Conservation (phyloP, 805 yeast genomes). For the Yarrowia yakushimensis region DNA sequence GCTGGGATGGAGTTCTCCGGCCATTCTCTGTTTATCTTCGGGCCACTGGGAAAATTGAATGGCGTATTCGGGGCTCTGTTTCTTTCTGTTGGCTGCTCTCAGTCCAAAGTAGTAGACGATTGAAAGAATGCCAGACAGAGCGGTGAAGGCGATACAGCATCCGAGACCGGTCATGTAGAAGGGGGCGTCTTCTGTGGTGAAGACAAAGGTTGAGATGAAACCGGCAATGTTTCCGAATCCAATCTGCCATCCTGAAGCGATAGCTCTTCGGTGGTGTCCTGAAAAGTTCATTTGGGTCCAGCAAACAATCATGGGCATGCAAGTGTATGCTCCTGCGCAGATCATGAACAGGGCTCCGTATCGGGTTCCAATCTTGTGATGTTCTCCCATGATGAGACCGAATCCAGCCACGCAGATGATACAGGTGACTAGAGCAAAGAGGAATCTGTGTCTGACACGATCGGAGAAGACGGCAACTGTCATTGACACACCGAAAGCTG, state of each 20-base stretch:
- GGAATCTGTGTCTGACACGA: constrained; percentile 40
- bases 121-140: constrained; percentile 43
- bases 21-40: constrained; percentile 29
- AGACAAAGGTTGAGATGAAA: constrained; percentile 58
- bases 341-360: constrained; percentile 64
- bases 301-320: constrained; percentile 68
- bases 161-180: constrained; percentile 53
- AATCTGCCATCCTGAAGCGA: constrained; percentile 58
- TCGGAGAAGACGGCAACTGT: constrained; percentile 64
- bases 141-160: constrained; percentile 48
- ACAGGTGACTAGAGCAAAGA: constrained; percentile 32
- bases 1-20: constrained; percentile 38
- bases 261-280: constrained; percentile 59
- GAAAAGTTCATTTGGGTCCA: constrained; percentile 62
- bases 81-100: constrained; percentile 33
- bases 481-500: constrained; percentile 66
- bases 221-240: constrained; percentile 77
- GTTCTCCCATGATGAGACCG: constrained; percentile 50
- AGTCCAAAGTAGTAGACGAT: constrained; percentile 40
- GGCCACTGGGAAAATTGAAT: constrained; percentile 6
- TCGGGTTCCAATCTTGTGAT: constrained; percentile 43
- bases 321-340: constrained; percentile 56
- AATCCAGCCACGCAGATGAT: constrained; percentile 52
- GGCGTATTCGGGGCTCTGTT: constrained; percentile 28
- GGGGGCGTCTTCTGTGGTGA: constrained; percentile 57